Evolutionary conservation across 306 rosid genomes (phyloP).

Genomic region (Ormosia emarginata): DNA sequence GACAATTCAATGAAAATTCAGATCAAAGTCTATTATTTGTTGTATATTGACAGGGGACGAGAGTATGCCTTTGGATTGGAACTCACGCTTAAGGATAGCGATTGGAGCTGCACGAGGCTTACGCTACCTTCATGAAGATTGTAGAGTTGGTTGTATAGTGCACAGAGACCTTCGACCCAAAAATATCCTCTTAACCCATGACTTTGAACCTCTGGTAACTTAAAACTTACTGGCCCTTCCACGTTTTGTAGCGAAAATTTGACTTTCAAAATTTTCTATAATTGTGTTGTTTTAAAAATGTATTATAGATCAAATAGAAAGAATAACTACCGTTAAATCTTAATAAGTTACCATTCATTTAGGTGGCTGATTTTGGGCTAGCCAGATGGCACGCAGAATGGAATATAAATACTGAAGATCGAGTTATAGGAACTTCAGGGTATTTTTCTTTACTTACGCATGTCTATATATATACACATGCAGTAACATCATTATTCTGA

Average conservation of each 20-base stretch:
- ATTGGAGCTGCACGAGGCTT: constrained; percentile 84
- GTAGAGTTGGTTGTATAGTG: constrained; percentile 92
- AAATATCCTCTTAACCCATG: constrained; percentile 89
- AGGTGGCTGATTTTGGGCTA: constrained; percentile 96
- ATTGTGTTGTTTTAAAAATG: too few relatives aligned
- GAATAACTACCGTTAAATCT: too few relatives aligned
- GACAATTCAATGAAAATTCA: not conserved
- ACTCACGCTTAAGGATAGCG: constrained; percentile 76
- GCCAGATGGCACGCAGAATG: constrained; percentile 90
- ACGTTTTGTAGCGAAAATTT: not conserved
- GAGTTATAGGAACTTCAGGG: constrained; percentile 73
- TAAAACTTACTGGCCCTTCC: not conserved
- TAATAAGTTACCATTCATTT: constrained; percentile 5
- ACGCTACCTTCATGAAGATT: constrained; percentile 95
- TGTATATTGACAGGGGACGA: constrained; percentile 52
- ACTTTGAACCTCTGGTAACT: constrained; percentile 85
- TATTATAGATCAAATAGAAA: too few relatives aligned
- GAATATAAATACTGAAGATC: constrained; percentile 57
- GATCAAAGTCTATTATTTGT: not conserved
- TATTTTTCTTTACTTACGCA: constrained; percentile 16
- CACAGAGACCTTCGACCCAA: constrained; percentile 88
- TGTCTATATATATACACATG: not conserved
- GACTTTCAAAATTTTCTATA: not conserved
- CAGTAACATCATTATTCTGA: not conserved
- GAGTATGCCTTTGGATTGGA: constrained; percentile 55